Base-by-base conservation (phyloP, 345 rosid species). In the Murraya koenigii region DNA sequence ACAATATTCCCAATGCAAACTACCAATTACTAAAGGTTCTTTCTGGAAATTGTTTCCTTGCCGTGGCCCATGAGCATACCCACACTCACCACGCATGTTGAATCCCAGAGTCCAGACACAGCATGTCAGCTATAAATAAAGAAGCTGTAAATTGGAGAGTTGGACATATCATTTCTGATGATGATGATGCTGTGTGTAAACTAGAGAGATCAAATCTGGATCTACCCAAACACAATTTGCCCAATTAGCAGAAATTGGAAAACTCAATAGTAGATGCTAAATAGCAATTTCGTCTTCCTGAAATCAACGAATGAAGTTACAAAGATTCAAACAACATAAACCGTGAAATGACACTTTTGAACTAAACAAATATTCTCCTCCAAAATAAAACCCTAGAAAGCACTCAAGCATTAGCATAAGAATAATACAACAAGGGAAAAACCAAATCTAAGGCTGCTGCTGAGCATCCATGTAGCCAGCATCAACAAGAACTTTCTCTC, bases 401-500 rank as follows among this genome's bases (percentile, higher is more conserved):
- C 41, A 56, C 38, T 52, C 7, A 9, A 19, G 75, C 61, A 66
- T 3, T 19, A 62, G 35, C 2, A 74, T 5, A 3, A 47, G 11
- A 39, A 65, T 49, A 49, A 49, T 49, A 55, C 62, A 25, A 65
- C 41, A 19, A 64, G 65, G 17, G 17, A 70, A 69, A 47, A 67
- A 64, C 36, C 44, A 60, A 36, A 36, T 83, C 79, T 44, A 92
- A 72, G 98, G 98, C 77, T 94, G 97, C 71, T 94, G 98, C 82
- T 94, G 89, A 23, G 98, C 89, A 85, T 92, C 97, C 80, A 92
- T 85, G 56, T 78, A 94, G 6, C 98, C 98, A 61, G 98, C 98
- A 84, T 94, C 98, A 3, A 92, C 95, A 49, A 94, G 97, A 74
- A 94, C 97, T 83, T 90, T 92, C 95, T 94, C 97, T 77, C 98